Percentiles rank a stretch among this genome's conserved stretches.
Conservation (phyloP, 129 eudicot genomes). For the Ambrosia artemisiifolia region DNA sequence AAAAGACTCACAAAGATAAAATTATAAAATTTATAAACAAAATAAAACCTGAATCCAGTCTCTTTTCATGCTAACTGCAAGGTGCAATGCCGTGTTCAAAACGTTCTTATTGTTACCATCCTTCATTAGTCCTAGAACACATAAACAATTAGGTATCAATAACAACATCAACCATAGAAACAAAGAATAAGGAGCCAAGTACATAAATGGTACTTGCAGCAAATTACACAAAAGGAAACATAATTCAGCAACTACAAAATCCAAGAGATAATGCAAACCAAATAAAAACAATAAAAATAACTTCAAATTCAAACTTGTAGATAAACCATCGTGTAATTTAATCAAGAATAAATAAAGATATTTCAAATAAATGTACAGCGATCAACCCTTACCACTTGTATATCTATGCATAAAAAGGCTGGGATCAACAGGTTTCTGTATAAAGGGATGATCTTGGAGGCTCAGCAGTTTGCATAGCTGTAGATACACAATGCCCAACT, state of each 20-base stretch:
- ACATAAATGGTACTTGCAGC: background rate
- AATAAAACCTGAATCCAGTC: constrained; percentile 76
- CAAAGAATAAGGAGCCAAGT: background rate
- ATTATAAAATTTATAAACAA: background rate
- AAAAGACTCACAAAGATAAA: background rate
- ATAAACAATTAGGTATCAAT: constrained; percentile 7
- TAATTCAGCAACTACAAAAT: too few relatives aligned
- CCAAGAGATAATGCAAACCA: too few relatives aligned
- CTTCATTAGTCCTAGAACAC: constrained; percentile 34
- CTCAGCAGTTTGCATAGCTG: constrained; percentile 62
- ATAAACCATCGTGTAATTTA: too few relatives aligned
- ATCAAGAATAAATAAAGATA: background rate
- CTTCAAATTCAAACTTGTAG: too few relatives aligned
- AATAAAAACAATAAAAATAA: too few relatives aligned
- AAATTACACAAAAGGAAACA: too few relatives aligned
- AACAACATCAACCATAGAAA: constrained; percentile 5
- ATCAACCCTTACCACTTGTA: constrained; percentile 46
- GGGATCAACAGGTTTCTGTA: constrained; percentile 80
- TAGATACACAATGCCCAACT: constrained; percentile 65
- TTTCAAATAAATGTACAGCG: background rate
- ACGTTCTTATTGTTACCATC: constrained; percentile 38
- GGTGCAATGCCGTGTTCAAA: constrained; percentile 50
- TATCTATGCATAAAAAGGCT: constrained; percentile 76
- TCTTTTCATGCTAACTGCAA: constrained; percentile 67
- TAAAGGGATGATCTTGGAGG: constrained; percentile 57